Base-by-base conservation (phyloP, 805 yeast species). In the Zygosaccharomyces lentus region DNA sequence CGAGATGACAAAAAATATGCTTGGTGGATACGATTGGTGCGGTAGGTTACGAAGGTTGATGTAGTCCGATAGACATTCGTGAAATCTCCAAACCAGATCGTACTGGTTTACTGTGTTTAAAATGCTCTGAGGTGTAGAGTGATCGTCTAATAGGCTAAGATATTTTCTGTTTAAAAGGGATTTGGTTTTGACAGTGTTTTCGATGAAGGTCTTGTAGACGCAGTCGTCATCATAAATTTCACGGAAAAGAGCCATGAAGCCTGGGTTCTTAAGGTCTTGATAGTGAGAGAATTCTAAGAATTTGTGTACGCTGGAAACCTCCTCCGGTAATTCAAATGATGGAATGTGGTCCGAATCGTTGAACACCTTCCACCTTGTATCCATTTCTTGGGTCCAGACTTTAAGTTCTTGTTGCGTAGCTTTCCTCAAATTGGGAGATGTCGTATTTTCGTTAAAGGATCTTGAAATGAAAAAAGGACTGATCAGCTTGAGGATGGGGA, bases 401-500 rank as follows among this genome's bases (percentile, higher is more conserved):
- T 53, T 68, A 32, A 57, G 43, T 19, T 51, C 57, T 27, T 43
- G 50, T 43, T 40, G 55, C 8, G 41, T 45, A 44, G 52, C 66
- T 31, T 54, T 65, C 48, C 40, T 64, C 40, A 60, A 32, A 7
- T 45, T 56, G 16, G 60, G 41, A 7, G 65, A 57, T 15, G 58
- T 34, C 1, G 69, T 61, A 16, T 59, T 55, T 31, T 58, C 58
- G 46, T 64, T 64, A 37, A 61, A 61, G 10, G 71, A 71, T 34
- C 71, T 67, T 2, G 75, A 71, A 45, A 59, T 70, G 55, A 57
- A 67, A 62, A 51, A 81, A 64, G 56, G 80, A 52, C 61, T 76
- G 73, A 53, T 70, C 62, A 48, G 71, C 52, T 38, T 77, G 67
- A 58, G 68, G 64, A 60, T 57, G 3, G 66, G 61, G 5, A 61